Evolutionary conservation across 345 rosid species (phyloP).

Genomic region (Moringa oleifera): DNA sequence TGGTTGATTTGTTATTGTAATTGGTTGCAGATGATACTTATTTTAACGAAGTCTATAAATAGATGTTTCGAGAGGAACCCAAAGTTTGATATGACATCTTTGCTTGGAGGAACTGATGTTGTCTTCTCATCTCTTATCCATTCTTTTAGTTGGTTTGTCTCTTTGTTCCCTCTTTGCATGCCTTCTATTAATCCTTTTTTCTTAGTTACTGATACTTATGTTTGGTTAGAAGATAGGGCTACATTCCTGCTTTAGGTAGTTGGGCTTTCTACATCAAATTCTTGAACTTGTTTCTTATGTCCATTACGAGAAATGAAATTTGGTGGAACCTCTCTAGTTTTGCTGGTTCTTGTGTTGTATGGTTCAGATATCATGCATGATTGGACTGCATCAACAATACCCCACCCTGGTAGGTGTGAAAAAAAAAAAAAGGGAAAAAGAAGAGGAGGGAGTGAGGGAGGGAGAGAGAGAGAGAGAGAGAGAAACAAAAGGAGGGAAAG

Average conservation of each 20-base stretch:
- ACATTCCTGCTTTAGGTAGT: background rate
- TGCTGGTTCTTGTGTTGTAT: too few species aligned
- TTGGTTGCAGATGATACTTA: slow-evolving; percentile 88
- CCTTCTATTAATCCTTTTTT: background rate
- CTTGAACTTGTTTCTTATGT: background rate
- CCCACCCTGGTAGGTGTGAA: too few species aligned
- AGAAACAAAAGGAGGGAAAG: too few species aligned
- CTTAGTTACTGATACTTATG: background rate
- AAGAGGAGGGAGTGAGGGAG: too few species aligned
- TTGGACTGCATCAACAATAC: too few species aligned
- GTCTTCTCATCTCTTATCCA: slow-evolving; percentile 98
- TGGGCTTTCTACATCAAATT: background rate
- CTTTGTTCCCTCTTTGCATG: slow-evolving; percentile 9
- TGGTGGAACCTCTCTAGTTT: background rate
- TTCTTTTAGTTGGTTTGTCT: slow-evolving; percentile 88
- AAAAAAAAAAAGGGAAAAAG: too few species aligned
- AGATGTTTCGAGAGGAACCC: slow-evolving; percentile 97
- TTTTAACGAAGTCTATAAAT: slow-evolving; percentile 88
- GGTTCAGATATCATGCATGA: too few species aligned
- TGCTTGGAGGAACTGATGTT: slow-evolving; percentile 97
- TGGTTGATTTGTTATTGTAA: slow-evolving; percentile 1
- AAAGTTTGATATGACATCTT: slow-evolving; percentile 96
- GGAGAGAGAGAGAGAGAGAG: too few species aligned
- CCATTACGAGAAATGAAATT: background rate
- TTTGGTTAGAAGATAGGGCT: background rate